Percentiles rank a stretch among this genome's conserved stretches.
Evolutionary conservation across 768 basidiomycete genomes (phyloP).

Genomic region (Tulasnella sp.): DNA sequence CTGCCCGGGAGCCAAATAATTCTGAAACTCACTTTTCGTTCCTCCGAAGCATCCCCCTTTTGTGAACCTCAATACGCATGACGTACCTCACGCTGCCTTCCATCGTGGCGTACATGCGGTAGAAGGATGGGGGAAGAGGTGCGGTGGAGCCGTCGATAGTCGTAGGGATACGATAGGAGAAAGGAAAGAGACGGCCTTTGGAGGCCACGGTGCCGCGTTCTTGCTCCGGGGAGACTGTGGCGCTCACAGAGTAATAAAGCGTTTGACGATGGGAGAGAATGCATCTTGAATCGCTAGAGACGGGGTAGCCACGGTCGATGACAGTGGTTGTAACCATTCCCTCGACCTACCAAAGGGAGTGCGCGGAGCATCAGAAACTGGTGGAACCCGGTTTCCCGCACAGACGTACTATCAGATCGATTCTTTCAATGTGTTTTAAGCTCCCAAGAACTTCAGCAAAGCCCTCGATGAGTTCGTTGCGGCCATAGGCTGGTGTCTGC

Average conservation of each 20-base stretch:
- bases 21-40: slow-evolving; percentile 6
- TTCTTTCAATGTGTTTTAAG: neutral
- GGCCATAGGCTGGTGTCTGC: slow-evolving; percentile 2
- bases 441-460: neutral
- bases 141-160: neutral
- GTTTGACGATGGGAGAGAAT: neutral
- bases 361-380: neutral
- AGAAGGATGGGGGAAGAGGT: slow-evolving; percentile 7
- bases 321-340: slow-evolving; percentile 2
- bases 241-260: slow-evolving; percentile 4
- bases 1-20: neutral
- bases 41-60: neutral
- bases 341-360: neutral
- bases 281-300: slow-evolving; percentile 8
- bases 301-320: neutral
- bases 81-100: neutral
- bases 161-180: slow-evolving; percentile 1
- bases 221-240: neutral
- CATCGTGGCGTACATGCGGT: neutral
- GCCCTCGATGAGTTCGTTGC: neutral
- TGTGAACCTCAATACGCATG: neutral
- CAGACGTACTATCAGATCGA: neutral
- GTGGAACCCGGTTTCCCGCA: neutral
- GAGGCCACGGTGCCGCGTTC: neutral
- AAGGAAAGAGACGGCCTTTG: slow-evolving; percentile 3